These are phyloP conservation scores for Fusarium sp. DNA, from an alignment of 2,329 filamentous ascomycete species.

Conservation along the genomic window DNA sequence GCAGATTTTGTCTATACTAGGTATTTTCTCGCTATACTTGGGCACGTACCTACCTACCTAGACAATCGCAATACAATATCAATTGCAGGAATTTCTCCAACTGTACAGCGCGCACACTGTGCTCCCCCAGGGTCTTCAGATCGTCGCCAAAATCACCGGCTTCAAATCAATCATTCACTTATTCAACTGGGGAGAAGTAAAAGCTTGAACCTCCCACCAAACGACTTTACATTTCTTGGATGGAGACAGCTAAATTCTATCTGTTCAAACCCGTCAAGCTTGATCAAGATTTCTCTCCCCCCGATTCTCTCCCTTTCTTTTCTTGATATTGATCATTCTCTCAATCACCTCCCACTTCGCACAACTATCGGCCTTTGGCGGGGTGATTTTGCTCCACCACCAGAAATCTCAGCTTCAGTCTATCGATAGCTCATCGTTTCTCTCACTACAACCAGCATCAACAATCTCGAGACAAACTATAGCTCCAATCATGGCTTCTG, in stretches of 20 bases:
- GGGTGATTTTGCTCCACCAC: slow-evolving; percentile 43
- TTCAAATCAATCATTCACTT: background rate
- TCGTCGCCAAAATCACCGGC: slow-evolving; percentile 13
- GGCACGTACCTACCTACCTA: too few species aligned
- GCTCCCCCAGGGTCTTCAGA: slow-evolving; percentile 31
- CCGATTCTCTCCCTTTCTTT: too few species aligned
- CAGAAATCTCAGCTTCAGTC: slow-evolving; percentile 40
- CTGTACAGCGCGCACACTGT: slow-evolving; percentile 28
- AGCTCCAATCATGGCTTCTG: slow-evolving; percentile 39
- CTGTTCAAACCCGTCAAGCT: background rate
- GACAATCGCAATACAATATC: background rate
- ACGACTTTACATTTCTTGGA: background rate
- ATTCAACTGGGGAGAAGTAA: background rate
- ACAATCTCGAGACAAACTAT: background rate
- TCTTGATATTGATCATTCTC: background rate
- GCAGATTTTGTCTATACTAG: too few species aligned
- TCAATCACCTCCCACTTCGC: slow-evolving; percentile 18
- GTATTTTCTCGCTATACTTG: too few species aligned
- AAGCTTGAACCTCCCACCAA: background rate
- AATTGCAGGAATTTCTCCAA: background rate
- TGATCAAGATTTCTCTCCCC: too few species aligned
- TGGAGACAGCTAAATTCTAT: background rate
- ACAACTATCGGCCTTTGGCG: slow-evolving; percentile 36
- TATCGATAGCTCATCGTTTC: background rate
- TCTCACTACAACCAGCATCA: slow-evolving; percentile 9